Base-by-base conservation (phyloP, 2,329 filamentous ascomycete species). In the Diaporthe sp. region DNA sequence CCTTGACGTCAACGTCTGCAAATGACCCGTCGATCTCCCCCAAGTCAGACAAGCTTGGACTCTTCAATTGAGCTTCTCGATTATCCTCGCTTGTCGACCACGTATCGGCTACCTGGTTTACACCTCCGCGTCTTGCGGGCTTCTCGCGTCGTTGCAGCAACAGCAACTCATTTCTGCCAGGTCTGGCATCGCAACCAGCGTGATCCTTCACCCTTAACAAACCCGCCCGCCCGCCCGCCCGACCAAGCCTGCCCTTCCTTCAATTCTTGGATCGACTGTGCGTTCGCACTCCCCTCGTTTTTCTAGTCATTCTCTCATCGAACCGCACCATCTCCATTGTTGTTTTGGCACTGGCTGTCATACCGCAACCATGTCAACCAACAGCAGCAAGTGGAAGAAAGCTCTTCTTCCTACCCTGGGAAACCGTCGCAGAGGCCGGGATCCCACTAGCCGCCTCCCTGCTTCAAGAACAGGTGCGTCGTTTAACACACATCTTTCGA, bases 381-480 rank as follows among this genome's bases (percentile, higher is more conserved):
- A 44, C 34, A 28, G 49, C 37, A 47, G 57, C 51, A 74, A 72
- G n/a, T 76, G 74, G 76, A 77, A 74, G 65, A 76, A 74, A 61
- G 71, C 65, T 22, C 39, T 76, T 34, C 65, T 77, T 44, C 71
- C 74, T 25, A 28, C 51, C 20, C 60, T 76, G 61, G 76, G 65
- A 42, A 75, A 17, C 25, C 75, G 70, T 57, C 73, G 73, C 51
- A 65, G 28, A 57, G 63, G 61, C 12, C 37, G 60, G 9, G 57
- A 34, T 13, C 10, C 55, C 25, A 28, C 57, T 28, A n/a, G 39
- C 28, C 70, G 57, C 49, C 55, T 75, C 31, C 60, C 63, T 53
- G n/a, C 73, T 17, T 73, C 70, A 7, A 70, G 37, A 34, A 71
- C 75, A 63, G 73, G 75, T 77, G 63, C 53, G 73, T 73, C 2